Percentiles rank a stretch among this genome's conserved stretches.
phyloP scores from a whole-genome alignment of 2,329 filamentous ascomycete genomes.

The Clonostachys byssicola region DNA sequence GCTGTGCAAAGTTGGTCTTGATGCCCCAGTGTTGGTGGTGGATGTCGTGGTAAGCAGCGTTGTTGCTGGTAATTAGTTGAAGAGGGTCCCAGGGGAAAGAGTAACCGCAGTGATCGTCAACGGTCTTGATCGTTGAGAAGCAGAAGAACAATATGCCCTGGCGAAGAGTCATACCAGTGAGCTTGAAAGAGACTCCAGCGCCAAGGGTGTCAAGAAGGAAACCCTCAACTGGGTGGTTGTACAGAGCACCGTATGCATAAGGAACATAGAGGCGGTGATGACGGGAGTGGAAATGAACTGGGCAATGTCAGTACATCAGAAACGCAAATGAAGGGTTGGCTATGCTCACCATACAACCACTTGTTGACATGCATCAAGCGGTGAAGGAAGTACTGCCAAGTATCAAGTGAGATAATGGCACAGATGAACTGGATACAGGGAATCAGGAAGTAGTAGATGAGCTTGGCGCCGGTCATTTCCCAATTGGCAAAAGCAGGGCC shows the following conservation, averaged over 20 bases:
- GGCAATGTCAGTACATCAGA: slow-evolving; percentile 18
- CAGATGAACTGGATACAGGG: slow-evolving; percentile 73
- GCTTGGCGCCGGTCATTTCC: slow-evolving; percentile 72
- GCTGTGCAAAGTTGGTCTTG: slow-evolving; percentile 90
- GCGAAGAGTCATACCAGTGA: slow-evolving; percentile 76
- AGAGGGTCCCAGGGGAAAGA: slow-evolving; percentile 92
- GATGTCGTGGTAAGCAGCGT: slow-evolving; percentile 94
- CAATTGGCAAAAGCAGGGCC: slow-evolving; percentile 76
- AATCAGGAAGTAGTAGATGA: slow-evolving; percentile 75
- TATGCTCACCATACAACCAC: slow-evolving; percentile 83
- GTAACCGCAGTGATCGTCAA: slow-evolving; percentile 97
- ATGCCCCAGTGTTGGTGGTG: slow-evolving; percentile 99
- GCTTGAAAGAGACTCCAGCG: slow-evolving; percentile 77
- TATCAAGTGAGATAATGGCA: slow-evolving; percentile 77
- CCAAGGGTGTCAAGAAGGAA: slow-evolving; percentile 91
- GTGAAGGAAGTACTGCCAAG: slow-evolving; percentile 98
- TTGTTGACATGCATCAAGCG: slow-evolving; percentile 96
- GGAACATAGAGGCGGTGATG: slow-evolving; percentile 97
- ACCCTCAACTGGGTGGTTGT: slow-evolving; percentile 93
- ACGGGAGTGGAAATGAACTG: slow-evolving; percentile 85
- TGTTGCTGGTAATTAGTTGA: slow-evolving; percentile 89
- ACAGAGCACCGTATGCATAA: slow-evolving; percentile 93
- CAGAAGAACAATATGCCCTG: slow-evolving; percentile 90
- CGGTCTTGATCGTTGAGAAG: slow-evolving; percentile 87
- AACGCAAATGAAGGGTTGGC: background rate